Evolutionary conservation across 2,329 filamentous ascomycete genomes (phyloP).

Genomic region (Hortaea werneckii): DNA sequence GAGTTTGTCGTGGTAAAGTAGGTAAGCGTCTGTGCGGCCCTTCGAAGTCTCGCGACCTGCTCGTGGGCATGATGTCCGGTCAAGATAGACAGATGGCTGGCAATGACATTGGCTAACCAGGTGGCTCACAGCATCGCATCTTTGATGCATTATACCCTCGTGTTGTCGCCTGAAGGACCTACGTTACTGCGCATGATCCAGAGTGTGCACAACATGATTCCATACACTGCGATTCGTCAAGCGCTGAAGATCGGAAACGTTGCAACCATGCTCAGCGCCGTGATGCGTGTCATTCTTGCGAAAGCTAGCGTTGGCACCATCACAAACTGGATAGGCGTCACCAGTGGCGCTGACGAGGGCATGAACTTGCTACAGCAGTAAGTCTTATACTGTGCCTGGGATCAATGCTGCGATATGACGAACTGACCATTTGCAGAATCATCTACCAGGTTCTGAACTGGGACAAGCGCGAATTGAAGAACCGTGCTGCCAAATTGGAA

Average conservation of each 20-base stretch:
- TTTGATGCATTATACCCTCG: constrained; percentile 62
- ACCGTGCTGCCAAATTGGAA: constrained; percentile 54
- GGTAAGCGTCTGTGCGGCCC: constrained; percentile 19
- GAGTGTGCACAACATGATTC: constrained; percentile 59
- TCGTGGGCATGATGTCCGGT: neutral
- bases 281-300: constrained; percentile 63
- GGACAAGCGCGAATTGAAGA: constrained; percentile 62
- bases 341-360: constrained; percentile 60
- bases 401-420: neutral
- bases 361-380: constrained; percentile 67
- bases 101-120: too few relatives aligned
- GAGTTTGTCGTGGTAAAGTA: constrained; percentile 64
- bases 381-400: constrained; percentile 2
- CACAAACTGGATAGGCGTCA: constrained; percentile 71
- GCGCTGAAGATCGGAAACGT: constrained; percentile 69
- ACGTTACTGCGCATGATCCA: constrained; percentile 62
- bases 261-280: constrained; percentile 68
- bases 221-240: constrained; percentile 62
- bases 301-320: constrained; percentile 65
- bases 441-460: constrained; percentile 62
- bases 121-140: constrained; percentile 50
- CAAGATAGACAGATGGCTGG: too few relatives aligned
- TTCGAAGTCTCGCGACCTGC: neutral
- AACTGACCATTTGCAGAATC: constrained; percentile 42
- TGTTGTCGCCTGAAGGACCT: constrained; percentile 64